These are phyloP conservation scores for Diaporthe citri DNA, from an alignment of 2,329 filamentous ascomycete species.

Conservation along the genomic window DNA sequence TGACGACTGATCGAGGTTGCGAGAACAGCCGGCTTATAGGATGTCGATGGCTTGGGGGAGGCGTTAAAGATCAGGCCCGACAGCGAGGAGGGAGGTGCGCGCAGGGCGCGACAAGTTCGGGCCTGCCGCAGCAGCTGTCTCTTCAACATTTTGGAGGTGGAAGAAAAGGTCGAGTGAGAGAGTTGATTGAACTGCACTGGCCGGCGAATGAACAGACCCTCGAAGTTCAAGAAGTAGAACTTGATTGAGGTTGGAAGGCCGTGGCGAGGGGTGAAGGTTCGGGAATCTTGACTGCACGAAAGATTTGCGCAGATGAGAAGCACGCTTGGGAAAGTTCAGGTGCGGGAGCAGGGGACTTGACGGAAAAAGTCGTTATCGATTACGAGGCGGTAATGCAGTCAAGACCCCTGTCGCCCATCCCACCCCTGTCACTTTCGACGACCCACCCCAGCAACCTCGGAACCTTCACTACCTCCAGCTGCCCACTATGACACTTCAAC, in stretches of 20 bases:
- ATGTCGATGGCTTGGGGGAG: constrained; percentile 19
- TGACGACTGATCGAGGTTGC: constrained; percentile 33
- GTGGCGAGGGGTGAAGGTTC: constrained; percentile 1
- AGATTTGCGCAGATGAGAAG: constrained; percentile 24
- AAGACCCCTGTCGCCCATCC: not conserved
- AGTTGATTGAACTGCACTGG: not conserved
- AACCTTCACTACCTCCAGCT: no score
- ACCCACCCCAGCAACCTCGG: not conserved
- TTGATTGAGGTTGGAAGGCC: not conserved
- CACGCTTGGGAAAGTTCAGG: constrained; percentile 1
- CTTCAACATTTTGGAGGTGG: constrained; percentile 39
- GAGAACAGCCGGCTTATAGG: constrained; percentile 33
- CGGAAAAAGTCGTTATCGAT: constrained; percentile 33
- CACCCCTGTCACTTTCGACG: not conserved
- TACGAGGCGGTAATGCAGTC: constrained; percentile 10
- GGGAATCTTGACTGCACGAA: not conserved
- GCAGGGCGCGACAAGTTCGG: constrained; percentile 37
- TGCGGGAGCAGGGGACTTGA: constrained; percentile 11
- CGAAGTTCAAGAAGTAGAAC: not conserved
- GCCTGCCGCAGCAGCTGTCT: constrained; percentile 40
- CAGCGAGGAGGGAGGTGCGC: constrained; percentile 36
- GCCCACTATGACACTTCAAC: not conserved
- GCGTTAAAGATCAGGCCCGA: constrained; percentile 26
- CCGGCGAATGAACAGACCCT: not conserved
- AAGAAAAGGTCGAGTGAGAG: not conserved